Evolutionary conservation across 345 rosid genomes (phyloP).

Genomic region (Salix dunnii): DNA sequence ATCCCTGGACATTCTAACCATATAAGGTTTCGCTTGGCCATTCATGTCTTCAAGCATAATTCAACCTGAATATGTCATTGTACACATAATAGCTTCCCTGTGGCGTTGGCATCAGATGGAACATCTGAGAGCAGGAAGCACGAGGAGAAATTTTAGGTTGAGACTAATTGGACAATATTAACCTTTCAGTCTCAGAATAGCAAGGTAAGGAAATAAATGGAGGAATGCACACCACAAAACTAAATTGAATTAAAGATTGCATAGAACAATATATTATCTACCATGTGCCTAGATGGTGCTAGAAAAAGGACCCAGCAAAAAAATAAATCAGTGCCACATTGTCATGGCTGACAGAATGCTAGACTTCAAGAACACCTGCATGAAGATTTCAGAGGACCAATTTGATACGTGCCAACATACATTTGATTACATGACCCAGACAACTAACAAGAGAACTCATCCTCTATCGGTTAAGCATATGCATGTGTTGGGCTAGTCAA

Average conservation of each 20-base stretch:
- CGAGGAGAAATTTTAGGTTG: not conserved
- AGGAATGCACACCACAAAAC: not conserved
- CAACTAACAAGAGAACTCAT: not conserved
- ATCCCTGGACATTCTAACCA: constrained; percentile 6
- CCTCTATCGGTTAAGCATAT: not conserved
- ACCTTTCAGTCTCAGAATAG: not conserved
- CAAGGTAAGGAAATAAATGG: not conserved
- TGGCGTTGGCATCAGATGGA: constrained; percentile 95
- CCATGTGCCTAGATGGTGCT: not conserved
- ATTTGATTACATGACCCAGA: not conserved
- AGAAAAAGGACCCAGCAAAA: not conserved
- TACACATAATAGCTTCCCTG: constrained; percentile 89
- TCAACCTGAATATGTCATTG: constrained; percentile 95
- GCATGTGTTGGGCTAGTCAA: not conserved
- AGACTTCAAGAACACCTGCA: not conserved
- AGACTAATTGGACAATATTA: not conserved
- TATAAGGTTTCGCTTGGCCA: not conserved
- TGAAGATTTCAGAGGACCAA: not conserved
- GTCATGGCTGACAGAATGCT: not conserved
- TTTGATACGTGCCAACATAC: not conserved
- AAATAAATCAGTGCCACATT: not conserved
- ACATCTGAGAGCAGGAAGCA: constrained; percentile 59
- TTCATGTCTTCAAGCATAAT: constrained; percentile 62
- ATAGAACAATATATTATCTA: not conserved
- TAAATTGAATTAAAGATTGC: not conserved